A percentile compares a stretch with the other conserved stretches of the same genome.
Conservation (phyloP, 2,329 filamentous ascomycete species). For the Macrophomina phaseolina region DNA sequence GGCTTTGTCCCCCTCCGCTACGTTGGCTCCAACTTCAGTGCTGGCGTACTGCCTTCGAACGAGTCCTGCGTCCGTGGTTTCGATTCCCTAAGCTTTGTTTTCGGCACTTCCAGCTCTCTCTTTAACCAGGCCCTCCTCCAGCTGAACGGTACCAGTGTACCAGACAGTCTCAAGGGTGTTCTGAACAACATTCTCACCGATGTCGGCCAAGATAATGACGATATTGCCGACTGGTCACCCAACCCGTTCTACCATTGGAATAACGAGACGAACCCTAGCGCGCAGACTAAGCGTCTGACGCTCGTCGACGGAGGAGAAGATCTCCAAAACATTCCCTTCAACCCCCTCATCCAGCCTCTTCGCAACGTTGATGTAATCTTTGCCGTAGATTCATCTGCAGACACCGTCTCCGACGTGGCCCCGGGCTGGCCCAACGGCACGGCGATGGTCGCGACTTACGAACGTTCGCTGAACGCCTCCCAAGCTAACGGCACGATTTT, state of each 20-base stretch:
- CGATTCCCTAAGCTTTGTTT: slow-evolving; percentile 81
- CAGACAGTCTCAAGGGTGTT: slow-evolving; percentile 57
- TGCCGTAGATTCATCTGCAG: slow-evolving; percentile 77
- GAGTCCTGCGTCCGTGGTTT: slow-evolving; percentile 76
- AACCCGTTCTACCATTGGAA: slow-evolving; percentile 78
- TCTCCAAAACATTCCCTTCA: slow-evolving; percentile 77
- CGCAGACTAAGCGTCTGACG: slow-evolving; percentile 62
- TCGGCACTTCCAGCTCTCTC: slow-evolving; percentile 83
- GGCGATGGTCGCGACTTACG: slow-evolving; percentile 73
- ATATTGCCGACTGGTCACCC: slow-evolving; percentile 75
- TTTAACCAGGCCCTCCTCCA: slow-evolving; percentile 80
- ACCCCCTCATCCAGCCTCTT: slow-evolving; percentile 76
- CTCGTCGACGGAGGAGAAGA: slow-evolving; percentile 82
- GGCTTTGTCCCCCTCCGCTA: slow-evolving; percentile 75
- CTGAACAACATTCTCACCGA: slow-evolving; percentile 59
- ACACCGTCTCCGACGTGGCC: slow-evolving; percentile 57
- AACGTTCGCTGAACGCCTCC: slow-evolving; percentile 63
- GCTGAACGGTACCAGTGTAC: slow-evolving; percentile 61
- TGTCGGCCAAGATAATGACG: slow-evolving; percentile 65
- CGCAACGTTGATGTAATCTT: slow-evolving; percentile 80
- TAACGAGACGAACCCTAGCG: slow-evolving; percentile 63
- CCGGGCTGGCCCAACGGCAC: slow-evolving; percentile 78
- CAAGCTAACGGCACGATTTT: slow-evolving; percentile 73
- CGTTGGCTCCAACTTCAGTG: slow-evolving; percentile 73
- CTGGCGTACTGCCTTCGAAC: slow-evolving; percentile 61